A percentile compares a stretch with the other conserved stretches of the same genome.
Evolutionary conservation across 2,329 filamentous ascomycete species (phyloP).

Genomic region (Pyricularia pennisetigena): DNA sequence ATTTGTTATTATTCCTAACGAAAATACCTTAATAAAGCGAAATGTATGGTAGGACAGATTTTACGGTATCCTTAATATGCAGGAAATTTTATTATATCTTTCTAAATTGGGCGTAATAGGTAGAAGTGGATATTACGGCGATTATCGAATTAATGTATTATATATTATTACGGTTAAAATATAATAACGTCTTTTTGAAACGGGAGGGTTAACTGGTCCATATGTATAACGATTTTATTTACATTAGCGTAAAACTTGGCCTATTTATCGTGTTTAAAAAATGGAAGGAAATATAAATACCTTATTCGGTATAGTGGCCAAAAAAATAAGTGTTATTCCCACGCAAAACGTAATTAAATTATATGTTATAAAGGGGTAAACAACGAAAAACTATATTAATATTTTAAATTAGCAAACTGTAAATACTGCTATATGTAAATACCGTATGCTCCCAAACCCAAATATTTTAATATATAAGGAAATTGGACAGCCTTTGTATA

Average conservation of each 20-base stretch:
- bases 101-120: not conserved
- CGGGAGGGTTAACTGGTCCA: not conserved
- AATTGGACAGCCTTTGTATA: too few species aligned
- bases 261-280: not conserved
- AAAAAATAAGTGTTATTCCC: not conserved
- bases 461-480: too few species aligned
- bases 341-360: too few species aligned
- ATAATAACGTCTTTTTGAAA: not conserved
- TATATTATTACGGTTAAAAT: not conserved
- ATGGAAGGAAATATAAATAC: not conserved
- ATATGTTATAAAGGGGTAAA: too few species aligned
- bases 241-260: not conserved
- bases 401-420: too few species aligned
- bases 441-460: too few species aligned
- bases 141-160: not conserved
- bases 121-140: not conserved
- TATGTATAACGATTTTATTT: not conserved
- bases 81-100: not conserved
- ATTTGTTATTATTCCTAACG: not conserved
- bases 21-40: not conserved
- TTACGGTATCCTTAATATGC: not conserved
- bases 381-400: too few species aligned
- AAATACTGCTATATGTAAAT: too few species aligned
- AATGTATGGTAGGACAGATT: not conserved
- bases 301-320: not conserved